These are phyloP conservation scores for Dioszegia aurantiaca DNA, from an alignment of 768 basidiomycete species.

Conservation along the genomic window DNA sequence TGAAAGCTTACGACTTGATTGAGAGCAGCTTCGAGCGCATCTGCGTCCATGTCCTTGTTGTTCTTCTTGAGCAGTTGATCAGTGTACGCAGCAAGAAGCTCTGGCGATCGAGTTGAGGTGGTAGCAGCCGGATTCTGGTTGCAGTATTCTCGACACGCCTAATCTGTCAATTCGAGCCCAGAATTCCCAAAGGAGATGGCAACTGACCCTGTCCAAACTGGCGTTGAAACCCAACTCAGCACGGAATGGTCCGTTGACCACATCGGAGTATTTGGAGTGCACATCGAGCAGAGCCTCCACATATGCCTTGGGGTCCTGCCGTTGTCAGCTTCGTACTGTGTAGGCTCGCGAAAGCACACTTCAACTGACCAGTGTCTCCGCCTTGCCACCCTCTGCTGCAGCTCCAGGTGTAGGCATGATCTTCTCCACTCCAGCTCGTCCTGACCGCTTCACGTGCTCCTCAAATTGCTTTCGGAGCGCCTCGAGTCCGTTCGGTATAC, in stretches of 20 bases:
- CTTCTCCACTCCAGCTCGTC: slow-evolving; percentile 75
- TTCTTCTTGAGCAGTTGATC: slow-evolving; percentile 86
- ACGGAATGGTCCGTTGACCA: slow-evolving; percentile 80
- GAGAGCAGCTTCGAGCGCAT: slow-evolving; percentile 81
- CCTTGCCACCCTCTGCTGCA: slow-evolving; percentile 57
- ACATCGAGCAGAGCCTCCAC: slow-evolving; percentile 89
- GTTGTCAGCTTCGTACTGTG: slow-evolving; percentile 6
- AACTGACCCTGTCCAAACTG: slow-evolving; percentile 65
- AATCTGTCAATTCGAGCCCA: slow-evolving; percentile 5
- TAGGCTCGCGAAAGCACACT: too few species aligned
- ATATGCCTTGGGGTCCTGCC: slow-evolving; percentile 83
- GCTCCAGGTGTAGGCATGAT: slow-evolving; percentile 54
- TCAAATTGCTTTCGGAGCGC: slow-evolving; percentile 89
- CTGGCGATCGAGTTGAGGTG: slow-evolving; percentile 74
- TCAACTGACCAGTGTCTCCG: slow-evolving; percentile 59
- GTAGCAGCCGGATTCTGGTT: slow-evolving; percentile 86
- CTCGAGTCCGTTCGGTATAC: slow-evolving; percentile 85
- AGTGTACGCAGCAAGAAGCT: slow-evolving; percentile 85
- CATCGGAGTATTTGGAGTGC: slow-evolving; percentile 85
- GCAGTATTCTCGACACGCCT: slow-evolving; percentile 92
- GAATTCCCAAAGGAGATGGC: not conserved
- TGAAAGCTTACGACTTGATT: slow-evolving; percentile 74
- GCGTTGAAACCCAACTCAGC: slow-evolving; percentile 92
- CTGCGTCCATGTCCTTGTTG: slow-evolving; percentile 91
- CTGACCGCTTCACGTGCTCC: slow-evolving; percentile 89